phyloP scores from a whole-genome alignment of 306 rosid species.

The Trifolium pratense region DNA sequence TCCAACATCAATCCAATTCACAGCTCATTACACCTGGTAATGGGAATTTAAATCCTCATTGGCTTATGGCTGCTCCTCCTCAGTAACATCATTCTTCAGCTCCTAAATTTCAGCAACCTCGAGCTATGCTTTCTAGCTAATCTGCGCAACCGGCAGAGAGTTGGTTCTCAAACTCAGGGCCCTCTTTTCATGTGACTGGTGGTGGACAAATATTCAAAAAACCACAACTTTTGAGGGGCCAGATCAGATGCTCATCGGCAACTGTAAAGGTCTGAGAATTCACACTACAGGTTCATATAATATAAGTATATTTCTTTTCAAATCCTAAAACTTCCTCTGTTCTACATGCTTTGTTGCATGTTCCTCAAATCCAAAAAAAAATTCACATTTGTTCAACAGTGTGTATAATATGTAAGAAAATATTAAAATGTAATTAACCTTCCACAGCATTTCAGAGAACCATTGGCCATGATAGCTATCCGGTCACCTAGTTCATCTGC shows the following conservation, averaged over 20 bases:
- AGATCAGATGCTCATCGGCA: background rate
- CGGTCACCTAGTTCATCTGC: constrained; percentile 98
- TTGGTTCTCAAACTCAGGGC: background rate
- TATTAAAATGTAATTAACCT: constrained; percentile 54
- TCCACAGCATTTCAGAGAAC: constrained; percentile 95
- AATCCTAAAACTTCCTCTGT: background rate
- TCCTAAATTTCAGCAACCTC: background rate
- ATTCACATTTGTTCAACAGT: background rate
- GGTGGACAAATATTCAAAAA: constrained; percentile 4
- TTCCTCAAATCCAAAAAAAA: background rate
- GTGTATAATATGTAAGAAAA: background rate
- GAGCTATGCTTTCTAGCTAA: background rate
- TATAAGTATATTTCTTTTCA: background rate
- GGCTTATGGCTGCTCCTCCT: background rate
- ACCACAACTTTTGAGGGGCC: constrained; percentile 3
- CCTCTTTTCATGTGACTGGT: background rate
- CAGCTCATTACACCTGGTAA: constrained; percentile 1
- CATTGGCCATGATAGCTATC: constrained; percentile 98
- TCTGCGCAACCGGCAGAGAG: constrained; percentile 2
- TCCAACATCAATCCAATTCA: background rate
- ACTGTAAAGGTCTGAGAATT: background rate
- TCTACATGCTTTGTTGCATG: background rate
- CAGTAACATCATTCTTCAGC: background rate
- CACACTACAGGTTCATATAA: background rate
- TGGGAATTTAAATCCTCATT: background rate